Evolutionary conservation across 768 basidiomycete species (phyloP), one percentile per base, ranked within the genome.

Genomic region (Lentinus brumalis): DNA sequence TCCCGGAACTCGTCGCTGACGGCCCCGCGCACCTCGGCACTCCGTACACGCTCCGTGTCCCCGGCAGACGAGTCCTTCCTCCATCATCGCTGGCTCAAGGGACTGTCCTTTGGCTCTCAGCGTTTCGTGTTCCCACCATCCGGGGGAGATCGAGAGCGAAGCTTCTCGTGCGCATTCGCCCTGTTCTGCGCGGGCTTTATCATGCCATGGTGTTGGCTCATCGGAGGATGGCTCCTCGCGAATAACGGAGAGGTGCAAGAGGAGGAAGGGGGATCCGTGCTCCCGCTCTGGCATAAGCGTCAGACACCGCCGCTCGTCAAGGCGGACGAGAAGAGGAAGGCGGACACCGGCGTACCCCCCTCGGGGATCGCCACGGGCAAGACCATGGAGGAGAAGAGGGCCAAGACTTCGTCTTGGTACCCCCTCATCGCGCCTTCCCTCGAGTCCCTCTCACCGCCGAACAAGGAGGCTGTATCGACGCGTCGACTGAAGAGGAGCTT

Each of bases 111-210:
- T 50, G 70, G 71, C 47, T 51, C 54, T 45, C 68, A 54, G 32
- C 59, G 50, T 45, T 55, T 64, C 59, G 41, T 41, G 30, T 54
- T 49, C 41, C 55, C 66, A 26, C 50, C 39, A n/a, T 54, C 60
- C 32, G 32, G n/a, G 50, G 32, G 26, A 31, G 39, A 50, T 38
- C 30, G 42, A 9, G 26, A 31, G 32, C 10, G 4, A 16, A 30
- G 39, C 14, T 21, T 60, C 53, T 65, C 65, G 50, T 54, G 54
- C 35, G 71, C 71, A 44, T 68, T 65, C 67, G 81, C 86, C 70
- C 75, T 89, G n/a, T 91, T 91, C 74, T 91, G 87, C 86, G 58
- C 86, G 0, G 89, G 89, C 3, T 91, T 91, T 66, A 58, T 89
- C 50, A 86, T 81, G 49, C 89, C 89, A 0, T 83, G 87, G 72